phyloP scores from a whole-genome alignment of 1,139 yeast genomes.

The Hanseniaspora gamundiae region DNA sequence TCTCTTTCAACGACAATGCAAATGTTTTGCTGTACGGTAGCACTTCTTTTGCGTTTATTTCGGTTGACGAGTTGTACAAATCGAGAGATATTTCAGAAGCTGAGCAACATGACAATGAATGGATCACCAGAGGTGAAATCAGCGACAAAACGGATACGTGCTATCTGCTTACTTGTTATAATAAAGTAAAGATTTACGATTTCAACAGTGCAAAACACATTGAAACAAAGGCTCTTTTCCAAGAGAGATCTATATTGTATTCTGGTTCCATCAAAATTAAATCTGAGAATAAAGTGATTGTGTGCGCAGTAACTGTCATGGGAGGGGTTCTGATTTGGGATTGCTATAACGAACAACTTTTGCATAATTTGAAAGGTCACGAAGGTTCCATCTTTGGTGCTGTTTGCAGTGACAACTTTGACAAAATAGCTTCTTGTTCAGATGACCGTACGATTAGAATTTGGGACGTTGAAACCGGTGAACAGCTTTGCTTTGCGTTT shows the following conservation, averaged over 20 bases:
- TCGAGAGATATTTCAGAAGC: background rate
- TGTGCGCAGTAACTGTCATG: constrained; percentile 90
- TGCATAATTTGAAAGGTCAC: constrained; percentile 56
- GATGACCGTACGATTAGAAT: constrained; percentile 83
- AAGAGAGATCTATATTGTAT: constrained; percentile 73
- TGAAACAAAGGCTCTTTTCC: constrained; percentile 36
- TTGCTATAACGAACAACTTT: constrained; percentile 30
- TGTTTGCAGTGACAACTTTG: constrained; percentile 44
- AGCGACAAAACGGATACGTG: constrained; percentile 30
- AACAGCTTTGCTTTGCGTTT: constrained; percentile 72
- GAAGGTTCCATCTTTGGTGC: constrained; percentile 89
- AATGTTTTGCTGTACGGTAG: constrained; percentile 53
- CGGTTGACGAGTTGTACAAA: background rate
- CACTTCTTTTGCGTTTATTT: constrained; percentile 13
- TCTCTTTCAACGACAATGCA: constrained; percentile 30
- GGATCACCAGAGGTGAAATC: constrained; percentile 60
- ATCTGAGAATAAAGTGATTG: constrained; percentile 15
- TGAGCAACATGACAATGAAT: constrained; percentile 36
- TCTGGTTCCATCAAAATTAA: constrained; percentile 62
- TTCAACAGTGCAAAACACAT: constrained; percentile 24
- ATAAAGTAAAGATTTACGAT: constrained; percentile 45
- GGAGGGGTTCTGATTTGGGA: constrained; percentile 80
- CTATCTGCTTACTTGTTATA: constrained; percentile 64
- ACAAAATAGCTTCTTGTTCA: constrained; percentile 64
- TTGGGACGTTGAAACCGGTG: constrained; percentile 50